A percentile compares a stretch with the other conserved stretches of the same genome.
Evolutionary conservation across 169 alveolate species (phyloP).

Genomic region (Cryptosporidium andersoni): DNA sequence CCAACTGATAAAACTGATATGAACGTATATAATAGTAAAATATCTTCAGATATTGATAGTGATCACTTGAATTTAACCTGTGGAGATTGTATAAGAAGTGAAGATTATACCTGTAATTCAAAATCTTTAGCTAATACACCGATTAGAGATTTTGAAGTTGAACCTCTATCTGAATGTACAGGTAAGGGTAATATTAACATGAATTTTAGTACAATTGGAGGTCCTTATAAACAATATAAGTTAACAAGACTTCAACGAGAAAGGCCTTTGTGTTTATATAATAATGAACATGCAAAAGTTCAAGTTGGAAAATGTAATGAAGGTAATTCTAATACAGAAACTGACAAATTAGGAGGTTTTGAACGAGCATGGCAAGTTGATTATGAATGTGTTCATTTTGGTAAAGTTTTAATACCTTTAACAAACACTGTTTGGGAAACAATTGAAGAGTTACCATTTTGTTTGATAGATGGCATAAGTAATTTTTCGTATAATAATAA

Average conservation of each 20-base stretch:
- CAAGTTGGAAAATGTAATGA: neutral
- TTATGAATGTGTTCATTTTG: slow-evolving; percentile 60
- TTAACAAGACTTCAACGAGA: slow-evolving; percentile 10
- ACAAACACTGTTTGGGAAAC: neutral
- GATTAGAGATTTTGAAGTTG: neutral
- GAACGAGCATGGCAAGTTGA: slow-evolving; percentile 48
- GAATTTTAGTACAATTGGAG: neutral
- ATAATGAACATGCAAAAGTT: neutral
- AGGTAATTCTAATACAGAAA: neutral
- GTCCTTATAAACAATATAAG: slow-evolving; percentile 36
- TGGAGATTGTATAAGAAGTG: neutral
- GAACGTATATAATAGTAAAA: neutral
- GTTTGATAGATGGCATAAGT: neutral
- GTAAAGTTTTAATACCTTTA: slow-evolving; percentile 60
- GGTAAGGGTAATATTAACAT: slow-evolving; percentile 2
- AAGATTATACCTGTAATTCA: neutral
- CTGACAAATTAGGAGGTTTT: too few species aligned
- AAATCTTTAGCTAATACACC: slow-evolving; percentile 2
- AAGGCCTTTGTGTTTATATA: slow-evolving; percentile 19
- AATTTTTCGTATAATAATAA: neutral
- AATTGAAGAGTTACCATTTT: slow-evolving; percentile 12
- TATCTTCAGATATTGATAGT: slow-evolving; percentile 16
- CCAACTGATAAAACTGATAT: slow-evolving; percentile 3
- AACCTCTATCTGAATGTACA: neutral
- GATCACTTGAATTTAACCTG: neutral